Conservation (phyloP, 345 rosid species). For the Lumnitzera littorea region DNA sequence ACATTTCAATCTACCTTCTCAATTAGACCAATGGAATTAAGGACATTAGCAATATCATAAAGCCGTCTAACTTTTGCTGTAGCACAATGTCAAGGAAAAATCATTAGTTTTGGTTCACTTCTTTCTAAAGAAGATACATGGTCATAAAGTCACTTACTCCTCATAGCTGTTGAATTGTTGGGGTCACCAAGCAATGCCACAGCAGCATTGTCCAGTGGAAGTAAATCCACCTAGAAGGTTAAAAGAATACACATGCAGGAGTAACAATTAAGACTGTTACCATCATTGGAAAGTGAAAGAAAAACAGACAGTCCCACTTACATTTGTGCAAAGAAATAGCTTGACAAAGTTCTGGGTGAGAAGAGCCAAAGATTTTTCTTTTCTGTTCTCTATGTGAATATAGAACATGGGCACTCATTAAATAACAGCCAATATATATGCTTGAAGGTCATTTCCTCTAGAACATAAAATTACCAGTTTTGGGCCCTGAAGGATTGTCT, state of each 20-base stretch:
- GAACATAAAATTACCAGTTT: conserved; percentile 29
- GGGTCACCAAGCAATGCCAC: conserved; percentile 39
- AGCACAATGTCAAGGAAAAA: conserved; percentile 9
- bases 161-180: conserved; percentile 36
- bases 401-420: background rate
- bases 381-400: conserved; percentile 35
- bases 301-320: conserved; percentile 25
- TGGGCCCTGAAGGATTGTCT: conserved; percentile 31
- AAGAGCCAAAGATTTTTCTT: conserved; percentile 52
- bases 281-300: background rate
- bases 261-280: too few species aligned
- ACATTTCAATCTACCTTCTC: conserved; percentile 41
- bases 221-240: conserved; percentile 35
- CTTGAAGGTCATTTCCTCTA: too few species aligned
- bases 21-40: conserved; percentile 52
- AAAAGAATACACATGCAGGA: background rate
- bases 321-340: conserved; percentile 65
- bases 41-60: conserved; percentile 66
- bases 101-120: too few species aligned
- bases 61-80: conserved; percentile 70
- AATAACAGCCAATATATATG: background rate
- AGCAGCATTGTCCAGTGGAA: conserved; percentile 55
- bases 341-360: conserved; percentile 66
- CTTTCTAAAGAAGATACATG: too few species aligned
- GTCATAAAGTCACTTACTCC: conserved; percentile 27